Conservation (phyloP, 129 eudicot species). For the Helianthus tuberosus region DNA sequence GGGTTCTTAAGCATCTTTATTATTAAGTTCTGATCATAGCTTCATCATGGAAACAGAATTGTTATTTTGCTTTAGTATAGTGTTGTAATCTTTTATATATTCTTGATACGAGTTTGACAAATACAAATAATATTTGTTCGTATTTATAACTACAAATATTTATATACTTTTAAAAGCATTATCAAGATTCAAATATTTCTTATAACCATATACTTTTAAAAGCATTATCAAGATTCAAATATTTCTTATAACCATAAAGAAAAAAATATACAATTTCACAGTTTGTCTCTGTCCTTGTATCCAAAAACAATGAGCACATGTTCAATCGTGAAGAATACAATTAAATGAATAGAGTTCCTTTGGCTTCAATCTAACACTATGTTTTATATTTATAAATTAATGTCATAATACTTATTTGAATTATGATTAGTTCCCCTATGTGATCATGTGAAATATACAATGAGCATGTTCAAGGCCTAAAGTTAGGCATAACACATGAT, state of each 20-base stretch:
- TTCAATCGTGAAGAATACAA: conserved; percentile 17
- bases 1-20: too few relatives aligned
- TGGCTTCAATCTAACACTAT: conserved; percentile 29
- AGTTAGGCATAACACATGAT: conserved; percentile 35
- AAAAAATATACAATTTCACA: not conserved
- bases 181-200: too few relatives aligned
- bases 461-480: conserved; percentile 36
- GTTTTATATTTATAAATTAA: conserved; percentile 12
- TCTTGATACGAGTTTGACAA: not conserved
- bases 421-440: conserved; percentile 12
- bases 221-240: not conserved
- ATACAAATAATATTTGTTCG: not conserved
- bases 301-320: conserved; percentile 24
- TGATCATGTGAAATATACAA: conserved; percentile 36
- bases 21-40: too few relatives aligned
- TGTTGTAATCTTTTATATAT: too few relatives aligned
- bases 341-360: conserved; percentile 27
- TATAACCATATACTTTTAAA: too few relatives aligned
- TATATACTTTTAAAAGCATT: too few relatives aligned
- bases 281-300: conserved; percentile 1
- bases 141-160: not conserved
- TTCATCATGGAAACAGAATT: too few relatives aligned
- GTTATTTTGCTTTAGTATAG: too few relatives aligned
- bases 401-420: not conserved
- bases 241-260: not conserved